A percentile compares a stretch with the other conserved stretches of the same genome.
phyloP scores from a whole-genome alignment of 1,284 basidiomycete genomes.

The Microbotryum scabiosae region DNA sequence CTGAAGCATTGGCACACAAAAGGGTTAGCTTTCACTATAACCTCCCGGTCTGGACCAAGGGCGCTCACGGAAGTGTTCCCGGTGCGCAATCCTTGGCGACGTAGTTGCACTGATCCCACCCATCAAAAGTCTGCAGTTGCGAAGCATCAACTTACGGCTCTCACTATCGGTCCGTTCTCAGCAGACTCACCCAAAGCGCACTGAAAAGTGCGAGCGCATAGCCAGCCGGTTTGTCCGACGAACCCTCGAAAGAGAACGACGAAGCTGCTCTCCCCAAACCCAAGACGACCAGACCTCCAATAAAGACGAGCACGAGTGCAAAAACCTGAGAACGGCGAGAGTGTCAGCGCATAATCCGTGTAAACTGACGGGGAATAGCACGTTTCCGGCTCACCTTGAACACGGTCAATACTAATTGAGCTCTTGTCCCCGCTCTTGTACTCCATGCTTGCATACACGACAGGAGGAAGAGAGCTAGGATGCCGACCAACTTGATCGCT shows the following conservation, averaged over 20 bases:
- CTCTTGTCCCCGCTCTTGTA: conserved; percentile 66
- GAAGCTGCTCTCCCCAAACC: conserved; percentile 37
- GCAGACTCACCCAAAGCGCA: conserved; percentile 90
- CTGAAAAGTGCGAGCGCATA: conserved; percentile 93
- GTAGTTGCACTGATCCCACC: conserved; percentile 51
- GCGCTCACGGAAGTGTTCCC: conserved; percentile 20
- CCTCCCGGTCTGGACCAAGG: conserved; percentile 8
- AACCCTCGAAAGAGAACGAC: conserved; percentile 52
- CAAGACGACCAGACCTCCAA: conserved; percentile 42
- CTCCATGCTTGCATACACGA: conserved; percentile 69
- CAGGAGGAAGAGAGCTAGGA: conserved; percentile 61
- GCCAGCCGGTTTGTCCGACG: conserved; percentile 65
- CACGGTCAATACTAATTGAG: conserved; percentile 73
- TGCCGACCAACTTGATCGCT: conserved; percentile 75
- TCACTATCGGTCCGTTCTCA: conserved; percentile 46
- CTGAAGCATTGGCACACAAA: conserved; percentile 16
- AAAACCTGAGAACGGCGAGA: conserved; percentile 31
- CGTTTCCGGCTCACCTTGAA: too few species aligned
- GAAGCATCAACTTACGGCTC: conserved; percentile 35
- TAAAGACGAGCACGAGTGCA: conserved; percentile 42
- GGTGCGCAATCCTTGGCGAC: conserved; percentile 37
- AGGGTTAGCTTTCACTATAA: conserved; percentile 14
- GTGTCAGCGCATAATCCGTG: conserved; percentile 42
- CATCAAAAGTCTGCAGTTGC: conserved; percentile 38
- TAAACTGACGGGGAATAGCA: too few species aligned